These are phyloP conservation scores for Apiospora kogelbergensis DNA, from an alignment of 2,329 filamentous ascomycete genomes.

Conservation along the genomic window DNA sequence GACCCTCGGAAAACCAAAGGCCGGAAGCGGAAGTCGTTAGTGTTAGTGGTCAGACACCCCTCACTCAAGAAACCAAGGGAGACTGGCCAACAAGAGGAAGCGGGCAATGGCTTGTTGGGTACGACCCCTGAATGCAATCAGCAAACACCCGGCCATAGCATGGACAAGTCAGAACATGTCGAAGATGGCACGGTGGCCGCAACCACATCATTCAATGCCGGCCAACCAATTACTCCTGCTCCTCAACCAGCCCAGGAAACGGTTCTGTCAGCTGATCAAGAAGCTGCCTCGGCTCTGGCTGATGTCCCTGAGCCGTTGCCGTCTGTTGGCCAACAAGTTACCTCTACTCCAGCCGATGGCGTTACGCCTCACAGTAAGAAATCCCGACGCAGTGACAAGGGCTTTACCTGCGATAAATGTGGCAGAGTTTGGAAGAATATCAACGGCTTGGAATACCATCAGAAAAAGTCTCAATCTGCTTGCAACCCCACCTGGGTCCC, in stretches of 20 bases:
- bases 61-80: conserved; percentile 24
- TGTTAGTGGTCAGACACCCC: conserved; percentile 28
- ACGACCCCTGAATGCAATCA: neutral
- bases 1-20: conserved; percentile 26
- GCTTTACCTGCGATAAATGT: conserved; percentile 52
- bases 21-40: conserved; percentile 29
- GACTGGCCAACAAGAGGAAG: neutral
- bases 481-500: conserved; percentile 52
- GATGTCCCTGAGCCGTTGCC: conserved; percentile 1
- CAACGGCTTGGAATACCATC: conserved; percentile 58
- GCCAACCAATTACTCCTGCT: neutral
- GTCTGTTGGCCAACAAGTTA: neutral
- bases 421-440: conserved; percentile 57
- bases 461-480: conserved; percentile 51
- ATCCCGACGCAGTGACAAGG: neutral
- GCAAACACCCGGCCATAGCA: neutral
- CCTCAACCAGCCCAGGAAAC: neutral
- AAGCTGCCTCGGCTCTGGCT: neutral
- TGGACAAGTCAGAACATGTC: neutral
- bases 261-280: neutral
- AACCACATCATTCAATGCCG: neutral
- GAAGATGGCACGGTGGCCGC: neutral
- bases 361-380: neutral
- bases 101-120: neutral
- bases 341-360: conserved; percentile 8